Percentiles rank a stretch among this genome's conserved stretches.
Conservation (phyloP, 257 asterid genomes). For the Ehretia macrophylla region DNA sequence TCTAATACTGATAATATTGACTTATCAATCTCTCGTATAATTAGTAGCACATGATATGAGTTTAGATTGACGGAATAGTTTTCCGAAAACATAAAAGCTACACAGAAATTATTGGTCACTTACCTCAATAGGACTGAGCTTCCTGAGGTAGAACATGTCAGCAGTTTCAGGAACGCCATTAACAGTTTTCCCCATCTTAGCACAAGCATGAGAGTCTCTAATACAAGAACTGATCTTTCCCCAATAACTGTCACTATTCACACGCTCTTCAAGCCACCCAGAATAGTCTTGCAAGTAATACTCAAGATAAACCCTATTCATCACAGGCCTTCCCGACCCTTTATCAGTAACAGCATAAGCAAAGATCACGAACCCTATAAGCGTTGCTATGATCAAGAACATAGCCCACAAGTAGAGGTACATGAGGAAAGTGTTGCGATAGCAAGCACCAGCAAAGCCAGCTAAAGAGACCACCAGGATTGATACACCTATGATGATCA, state of each 20-base stretch:
- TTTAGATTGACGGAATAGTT: too few relatives aligned
- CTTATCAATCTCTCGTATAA: too few relatives aligned
- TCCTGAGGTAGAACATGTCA: slow-evolving; percentile 49
- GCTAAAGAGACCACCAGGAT: slow-evolving; percentile 81
- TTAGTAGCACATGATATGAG: too few relatives aligned
- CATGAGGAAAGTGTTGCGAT: slow-evolving; percentile 79
- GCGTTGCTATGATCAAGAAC: slow-evolving; percentile 61
- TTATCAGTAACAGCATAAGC: slow-evolving; percentile 81
- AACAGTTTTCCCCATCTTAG: slow-evolving; percentile 24
- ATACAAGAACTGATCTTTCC: slow-evolving; percentile 49
- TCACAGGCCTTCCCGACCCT: slow-evolving; percentile 64
- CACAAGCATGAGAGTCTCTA: slow-evolving; percentile 52
- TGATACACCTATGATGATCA: slow-evolving; percentile 60
- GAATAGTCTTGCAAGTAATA: slow-evolving; percentile 62
- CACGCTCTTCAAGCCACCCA: slow-evolving; percentile 76
- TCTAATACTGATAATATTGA: too few relatives aligned
- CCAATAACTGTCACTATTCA: slow-evolving; percentile 48
- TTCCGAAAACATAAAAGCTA: background rate
- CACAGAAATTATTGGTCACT: background rate
- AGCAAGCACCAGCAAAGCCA: slow-evolving; percentile 79
- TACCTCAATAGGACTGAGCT: slow-evolving; percentile 69
- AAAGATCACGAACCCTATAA: slow-evolving; percentile 64
- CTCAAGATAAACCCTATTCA: slow-evolving; percentile 54
- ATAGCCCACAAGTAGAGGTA: slow-evolving; percentile 82
- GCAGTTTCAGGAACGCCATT: slow-evolving; percentile 54